Evolutionary conservation across 2,329 filamentous ascomycete genomes (phyloP), one percentile per base, ranked within the genome.

Genomic region (Diaporthe batatas): DNA sequence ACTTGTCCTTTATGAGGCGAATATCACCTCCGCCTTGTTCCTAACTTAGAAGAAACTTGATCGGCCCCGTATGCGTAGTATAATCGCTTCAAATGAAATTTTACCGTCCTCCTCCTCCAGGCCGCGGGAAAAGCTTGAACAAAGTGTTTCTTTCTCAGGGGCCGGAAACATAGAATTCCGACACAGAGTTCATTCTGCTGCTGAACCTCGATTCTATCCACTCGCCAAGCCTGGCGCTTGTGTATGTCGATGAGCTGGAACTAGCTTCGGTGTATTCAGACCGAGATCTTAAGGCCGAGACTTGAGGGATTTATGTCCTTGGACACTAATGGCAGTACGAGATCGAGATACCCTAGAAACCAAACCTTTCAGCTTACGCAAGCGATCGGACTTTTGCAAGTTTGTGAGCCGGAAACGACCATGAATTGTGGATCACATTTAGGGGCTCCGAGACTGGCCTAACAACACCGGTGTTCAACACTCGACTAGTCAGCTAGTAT

Each of bases 401-500:
- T 21, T 10, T 47, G 18, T n/a, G 42, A 49, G 42, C 42, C 23
- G 23, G 25, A 25, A 34, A 7, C 21, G 29, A 21, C 18, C 34
- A 23, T 29, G 25, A 29, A 11, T 16, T 65, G 44, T 65, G 59
- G 42, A 12, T 49, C 21, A 21, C 29, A 23, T 5, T 36, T 23
- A 21, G 29, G 11, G 36, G 21, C 21, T 44, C 44, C 62, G 21
- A 51, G 62, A 67, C 32, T 53, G 47, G 32, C 47, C 62, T 12
- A 34, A 67, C 62, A 34, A 67, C 62, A 16, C 62, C 62, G 62
- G 42, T 14, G n/a, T n/a, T 53, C 18, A 25, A 65, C 32, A 36
- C 32, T 51, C 62, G 21, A 34, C 12, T 36, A 51, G 44, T 51
- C 62, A 12, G 23, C 12, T 36, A 51, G 44, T 51, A 49, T 34